These are phyloP conservation scores for Paracamarosporium sp. DNA, from an alignment of 2,329 filamentous ascomycete genomes.

Conservation along the genomic window DNA sequence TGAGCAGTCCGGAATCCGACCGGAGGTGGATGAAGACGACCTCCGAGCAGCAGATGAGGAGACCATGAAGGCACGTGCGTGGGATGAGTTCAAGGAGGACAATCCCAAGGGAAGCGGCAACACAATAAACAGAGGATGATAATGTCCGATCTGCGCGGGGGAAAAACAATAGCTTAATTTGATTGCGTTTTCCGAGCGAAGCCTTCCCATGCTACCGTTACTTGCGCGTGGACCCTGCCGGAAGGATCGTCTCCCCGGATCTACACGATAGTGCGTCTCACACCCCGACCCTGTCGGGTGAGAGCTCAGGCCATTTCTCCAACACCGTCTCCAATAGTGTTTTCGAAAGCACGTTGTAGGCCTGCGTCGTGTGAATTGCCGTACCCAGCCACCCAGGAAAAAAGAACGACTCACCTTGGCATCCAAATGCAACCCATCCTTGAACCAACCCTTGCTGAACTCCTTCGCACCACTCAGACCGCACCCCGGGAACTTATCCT, in stretches of 20 bases:
- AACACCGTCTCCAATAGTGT: slow-evolving; percentile 27
- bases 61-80: slow-evolving; percentile 90
- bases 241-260: background rate
- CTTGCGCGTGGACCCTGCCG: background rate
- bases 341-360: slow-evolving; percentile 36
- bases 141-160: background rate
- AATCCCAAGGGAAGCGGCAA: slow-evolving; percentile 87
- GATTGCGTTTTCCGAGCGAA: background rate
- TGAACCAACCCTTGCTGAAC: slow-evolving; percentile 46
- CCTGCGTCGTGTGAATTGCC: slow-evolving; percentile 13
- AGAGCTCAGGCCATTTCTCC: slow-evolving; percentile 40
- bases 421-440: slow-evolving; percentile 48
- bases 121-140: slow-evolving; percentile 77
- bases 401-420: slow-evolving; percentile 24
- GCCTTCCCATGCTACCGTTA: background rate
- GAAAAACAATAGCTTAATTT: background rate
- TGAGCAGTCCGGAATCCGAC: slow-evolving; percentile 70
- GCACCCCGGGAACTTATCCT: slow-evolving; percentile 43
- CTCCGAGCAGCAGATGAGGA: slow-evolving; percentile 85
- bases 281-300: slow-evolving; percentile 22
- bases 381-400: background rate
- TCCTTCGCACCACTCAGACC: slow-evolving; percentile 37
- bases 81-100: slow-evolving; percentile 93
- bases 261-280: background rate
- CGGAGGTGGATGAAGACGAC: slow-evolving; percentile 88